These are phyloP conservation scores for Heliosperma pusillum DNA, from an alignment of 148 eudicot genomes.

Conservation along the genomic window DNA sequence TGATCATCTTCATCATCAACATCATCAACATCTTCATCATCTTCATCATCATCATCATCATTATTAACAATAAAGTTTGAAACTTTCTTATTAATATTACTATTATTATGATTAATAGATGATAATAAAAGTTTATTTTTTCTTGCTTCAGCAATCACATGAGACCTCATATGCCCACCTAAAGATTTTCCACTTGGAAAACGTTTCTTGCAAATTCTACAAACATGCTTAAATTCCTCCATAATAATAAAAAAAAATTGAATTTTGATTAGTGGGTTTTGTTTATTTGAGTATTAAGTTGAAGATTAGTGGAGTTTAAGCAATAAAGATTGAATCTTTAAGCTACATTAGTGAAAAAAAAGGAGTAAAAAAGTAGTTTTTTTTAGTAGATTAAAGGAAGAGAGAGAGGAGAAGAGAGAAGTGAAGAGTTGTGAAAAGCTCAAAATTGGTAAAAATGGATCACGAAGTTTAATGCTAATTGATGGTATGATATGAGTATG, in stretches of 20 bases:
- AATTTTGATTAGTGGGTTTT: too few species aligned
- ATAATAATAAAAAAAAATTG: too few species aligned
- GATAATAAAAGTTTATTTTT: slow-evolving; percentile 11
- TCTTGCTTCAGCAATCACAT: slow-evolving; percentile 45
- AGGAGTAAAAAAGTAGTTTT: slow-evolving; percentile 1
- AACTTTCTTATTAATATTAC: slow-evolving; percentile 32
- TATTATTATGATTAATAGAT: neutral
- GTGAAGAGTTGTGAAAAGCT: slow-evolving; percentile 21
- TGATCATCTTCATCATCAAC: slow-evolving; percentile 13
- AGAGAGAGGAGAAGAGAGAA: neutral
- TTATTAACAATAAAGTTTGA: slow-evolving; percentile 26
- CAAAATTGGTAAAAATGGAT: slow-evolving; percentile 44
- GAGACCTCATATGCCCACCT: slow-evolving; percentile 91
- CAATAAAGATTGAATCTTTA: slow-evolving; percentile 17
- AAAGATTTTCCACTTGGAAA: slow-evolving; percentile 73
- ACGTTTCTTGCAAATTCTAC: slow-evolving; percentile 58
- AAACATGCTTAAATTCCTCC: slow-evolving; percentile 52
- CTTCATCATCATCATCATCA: slow-evolving; percentile 22
- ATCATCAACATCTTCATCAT: neutral
- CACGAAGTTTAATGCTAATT: slow-evolving; percentile 45
- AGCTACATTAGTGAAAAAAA: neutral
- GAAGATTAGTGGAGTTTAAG: too few species aligned
- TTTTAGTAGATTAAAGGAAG: too few species aligned
- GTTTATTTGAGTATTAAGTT: too few species aligned
- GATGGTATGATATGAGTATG: slow-evolving; percentile 19